Evolutionary conservation across 352 stramenopile species (phyloP).

Genomic region (Pythium sukuiense): DNA sequence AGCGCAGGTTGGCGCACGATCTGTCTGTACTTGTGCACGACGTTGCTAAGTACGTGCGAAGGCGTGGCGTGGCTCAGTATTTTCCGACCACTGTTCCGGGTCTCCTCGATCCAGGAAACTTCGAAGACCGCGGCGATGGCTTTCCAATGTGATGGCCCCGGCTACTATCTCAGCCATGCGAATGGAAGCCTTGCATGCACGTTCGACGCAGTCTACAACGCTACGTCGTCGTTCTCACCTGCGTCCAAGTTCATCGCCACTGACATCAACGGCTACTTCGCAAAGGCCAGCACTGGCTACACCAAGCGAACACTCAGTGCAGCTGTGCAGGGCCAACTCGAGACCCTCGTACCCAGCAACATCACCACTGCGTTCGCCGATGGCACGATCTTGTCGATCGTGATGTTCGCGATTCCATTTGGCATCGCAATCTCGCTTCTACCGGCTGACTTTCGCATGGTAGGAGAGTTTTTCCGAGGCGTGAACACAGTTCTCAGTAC

Average conservation of each 20-base stretch:
- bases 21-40: constrained; percentile 29
- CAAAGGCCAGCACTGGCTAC: constrained; percentile 1
- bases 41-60: constrained; percentile 18
- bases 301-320: constrained; percentile 20
- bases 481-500: constrained; percentile 32
- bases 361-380: constrained; percentile 33
- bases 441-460: constrained; percentile 9
- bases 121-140: constrained; percentile 1
- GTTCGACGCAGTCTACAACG: constrained; percentile 27
- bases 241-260: constrained; percentile 25
- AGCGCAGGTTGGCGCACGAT: constrained; percentile 37
- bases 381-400: constrained; percentile 30
- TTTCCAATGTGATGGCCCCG: constrained; percentile 17
- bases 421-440: constrained; percentile 25
- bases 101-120: neutral
- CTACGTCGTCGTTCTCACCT: constrained; percentile 9
- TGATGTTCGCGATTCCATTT: constrained; percentile 38
- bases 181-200: constrained; percentile 24
- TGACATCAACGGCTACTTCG: constrained; percentile 29
- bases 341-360: constrained; percentile 21
- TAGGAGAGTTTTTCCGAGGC: constrained; percentile 29
- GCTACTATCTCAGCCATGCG: constrained; percentile 24
- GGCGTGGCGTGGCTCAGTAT: constrained; percentile 23
- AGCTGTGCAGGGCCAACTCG: constrained; percentile 19
- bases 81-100: constrained; percentile 19